These are phyloP conservation scores for Salix purpurea DNA, from an alignment of 345 rosid genomes.

Conservation along the genomic window DNA sequence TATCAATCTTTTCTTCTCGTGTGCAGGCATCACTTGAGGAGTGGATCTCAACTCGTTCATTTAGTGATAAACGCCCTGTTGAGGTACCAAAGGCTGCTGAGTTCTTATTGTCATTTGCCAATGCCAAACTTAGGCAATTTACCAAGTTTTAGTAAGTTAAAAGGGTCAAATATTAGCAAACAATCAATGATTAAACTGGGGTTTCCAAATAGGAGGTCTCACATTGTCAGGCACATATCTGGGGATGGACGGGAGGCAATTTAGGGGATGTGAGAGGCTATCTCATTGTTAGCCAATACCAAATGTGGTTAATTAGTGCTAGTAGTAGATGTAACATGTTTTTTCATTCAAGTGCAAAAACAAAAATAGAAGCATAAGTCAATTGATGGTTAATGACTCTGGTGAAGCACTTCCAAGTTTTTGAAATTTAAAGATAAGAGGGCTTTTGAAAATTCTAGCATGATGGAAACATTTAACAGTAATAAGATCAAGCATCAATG, in stretches of 20 bases:
- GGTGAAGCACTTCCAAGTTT: not conserved
- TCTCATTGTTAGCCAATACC: not conserved
- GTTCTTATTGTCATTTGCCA: not conserved
- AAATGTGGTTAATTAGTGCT: not conserved
- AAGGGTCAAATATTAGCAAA: not conserved
- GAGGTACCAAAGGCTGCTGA: constrained; percentile 39
- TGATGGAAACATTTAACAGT: not conserved
- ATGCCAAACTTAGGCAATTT: not conserved
- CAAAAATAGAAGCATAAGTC: not conserved
- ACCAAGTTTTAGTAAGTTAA: not conserved
- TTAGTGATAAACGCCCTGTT: constrained; percentile 52
- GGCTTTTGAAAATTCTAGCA: not conserved
- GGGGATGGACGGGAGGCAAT: not conserved
- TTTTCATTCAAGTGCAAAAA: not conserved
- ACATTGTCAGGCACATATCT: not conserved
- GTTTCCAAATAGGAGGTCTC: not conserved
- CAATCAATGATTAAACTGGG: not conserved
- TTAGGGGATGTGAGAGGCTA: not conserved
- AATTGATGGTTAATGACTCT: not conserved
- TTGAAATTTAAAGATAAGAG: not conserved
- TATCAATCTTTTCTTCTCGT: not conserved
- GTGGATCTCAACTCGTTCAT: constrained; percentile 67
- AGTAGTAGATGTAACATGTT: not conserved
- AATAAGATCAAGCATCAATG: not conserved
- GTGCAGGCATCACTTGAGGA: constrained; percentile 91